Percentiles rank a stretch among this genome's conserved stretches.
phyloP scores from a whole-genome alignment of 2,329 filamentous ascomycete species.

The Sarocladium kiliense region DNA sequence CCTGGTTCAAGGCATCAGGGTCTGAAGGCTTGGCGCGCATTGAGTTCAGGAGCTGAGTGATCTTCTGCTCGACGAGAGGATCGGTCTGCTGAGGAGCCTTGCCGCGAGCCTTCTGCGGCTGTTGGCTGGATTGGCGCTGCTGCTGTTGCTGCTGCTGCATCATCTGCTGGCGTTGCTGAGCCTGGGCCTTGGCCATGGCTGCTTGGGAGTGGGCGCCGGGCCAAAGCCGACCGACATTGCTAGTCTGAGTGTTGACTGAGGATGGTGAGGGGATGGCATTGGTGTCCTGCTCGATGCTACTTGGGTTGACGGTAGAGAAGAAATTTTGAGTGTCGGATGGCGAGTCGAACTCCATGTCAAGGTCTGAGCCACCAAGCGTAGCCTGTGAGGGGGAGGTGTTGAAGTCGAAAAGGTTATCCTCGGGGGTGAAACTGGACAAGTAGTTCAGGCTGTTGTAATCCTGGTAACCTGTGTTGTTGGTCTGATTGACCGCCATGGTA shows the following conservation, averaged over 20 bases:
- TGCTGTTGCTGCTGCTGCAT: constrained; percentile 44
- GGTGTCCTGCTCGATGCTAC: constrained; percentile 59
- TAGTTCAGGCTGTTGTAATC: constrained; percentile 45
- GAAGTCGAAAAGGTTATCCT: constrained; percentile 68
- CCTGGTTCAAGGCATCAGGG: constrained; percentile 36
- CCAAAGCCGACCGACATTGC: constrained; percentile 69
- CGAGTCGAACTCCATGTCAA: constrained; percentile 57
- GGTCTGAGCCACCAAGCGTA: constrained; percentile 53
- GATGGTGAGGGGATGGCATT: constrained; percentile 43
- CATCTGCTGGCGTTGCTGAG: constrained; percentile 62
- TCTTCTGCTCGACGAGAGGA: constrained; percentile 82
- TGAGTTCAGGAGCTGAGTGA: constrained; percentile 84
- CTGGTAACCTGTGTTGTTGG: constrained; percentile 49
- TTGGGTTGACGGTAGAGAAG: constrained; percentile 66
- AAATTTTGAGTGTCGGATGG: constrained; percentile 56
- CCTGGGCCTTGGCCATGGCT: constrained; percentile 67
- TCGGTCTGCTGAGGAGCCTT: constrained; percentile 54
- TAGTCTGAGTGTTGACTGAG: constrained; percentile 34
- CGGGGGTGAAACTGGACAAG: constrained; percentile 50
- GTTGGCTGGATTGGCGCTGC: constrained; percentile 43
- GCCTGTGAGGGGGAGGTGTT: constrained; percentile 59
- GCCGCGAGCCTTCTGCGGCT: constrained; percentile 35
- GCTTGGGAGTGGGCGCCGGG: constrained; percentile 93
- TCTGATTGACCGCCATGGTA: constrained; percentile 71
- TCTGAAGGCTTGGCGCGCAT: constrained; percentile 72